phyloP scores from a whole-genome alignment of 345 rosid genomes.

The Reutealis trisperma region DNA sequence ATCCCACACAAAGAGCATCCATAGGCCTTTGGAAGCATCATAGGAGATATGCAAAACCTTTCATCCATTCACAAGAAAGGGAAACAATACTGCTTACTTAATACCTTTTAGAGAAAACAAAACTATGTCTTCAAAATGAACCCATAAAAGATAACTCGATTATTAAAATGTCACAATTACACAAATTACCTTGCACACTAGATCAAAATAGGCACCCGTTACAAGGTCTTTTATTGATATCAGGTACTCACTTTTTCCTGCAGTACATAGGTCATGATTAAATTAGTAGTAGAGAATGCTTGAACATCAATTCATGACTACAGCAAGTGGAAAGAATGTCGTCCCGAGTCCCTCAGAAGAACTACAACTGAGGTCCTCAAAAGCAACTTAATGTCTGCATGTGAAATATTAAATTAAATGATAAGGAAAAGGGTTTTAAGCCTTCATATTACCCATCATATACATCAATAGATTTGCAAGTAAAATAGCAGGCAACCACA shows the following conservation, averaged over 20 bases:
- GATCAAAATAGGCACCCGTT: neutral
- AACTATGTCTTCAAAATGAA: neutral
- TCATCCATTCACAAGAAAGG: neutral
- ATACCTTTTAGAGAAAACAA: neutral
- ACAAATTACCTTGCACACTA: neutral
- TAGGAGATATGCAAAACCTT: conserved; percentile 16
- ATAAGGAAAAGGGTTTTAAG: neutral
- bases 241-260: neutral
- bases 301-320: neutral
- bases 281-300: neutral
- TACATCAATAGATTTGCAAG: neutral
- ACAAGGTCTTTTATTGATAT: neutral
- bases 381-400: too few species aligned
- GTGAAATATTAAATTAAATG: too few species aligned
- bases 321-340: neutral
- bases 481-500: too few species aligned
- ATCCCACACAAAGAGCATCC: conserved; percentile 33
- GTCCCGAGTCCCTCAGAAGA: neutral
- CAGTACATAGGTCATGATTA: neutral
- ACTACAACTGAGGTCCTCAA: too few species aligned
- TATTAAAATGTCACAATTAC: neutral
- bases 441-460: neutral
- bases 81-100: neutral
- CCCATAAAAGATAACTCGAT: neutral
- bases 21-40: neutral